A percentile compares a stretch with the other conserved stretches of the same genome.
Evolutionary conservation across 2,329 filamentous ascomycete genomes (phyloP).

Genomic region (Elsinoe ampelina): DNA sequence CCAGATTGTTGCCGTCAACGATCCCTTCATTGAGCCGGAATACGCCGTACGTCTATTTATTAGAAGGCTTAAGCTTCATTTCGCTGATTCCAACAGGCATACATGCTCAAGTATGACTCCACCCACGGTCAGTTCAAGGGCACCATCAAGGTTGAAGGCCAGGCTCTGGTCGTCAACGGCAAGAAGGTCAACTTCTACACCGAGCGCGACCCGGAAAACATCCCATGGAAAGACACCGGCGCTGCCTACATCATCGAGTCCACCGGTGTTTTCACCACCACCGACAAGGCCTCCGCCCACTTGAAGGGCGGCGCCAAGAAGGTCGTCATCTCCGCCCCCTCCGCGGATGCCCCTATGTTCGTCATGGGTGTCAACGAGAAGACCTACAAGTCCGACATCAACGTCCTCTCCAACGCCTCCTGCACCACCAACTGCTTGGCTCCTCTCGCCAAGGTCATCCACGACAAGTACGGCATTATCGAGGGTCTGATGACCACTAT

Average conservation of each 20-base stretch:
- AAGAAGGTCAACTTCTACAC: constrained; percentile 92
- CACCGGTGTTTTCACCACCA: constrained; percentile 98
- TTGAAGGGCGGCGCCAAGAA: constrained; percentile 97
- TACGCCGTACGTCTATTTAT: constrained; percentile 70
- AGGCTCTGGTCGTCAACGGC: constrained; percentile 79
- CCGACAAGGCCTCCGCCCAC: constrained; percentile 87
- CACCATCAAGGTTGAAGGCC: constrained; percentile 63
- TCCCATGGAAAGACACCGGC: constrained; percentile 81
- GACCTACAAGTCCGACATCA: constrained; percentile 78
- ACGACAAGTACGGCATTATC: constrained; percentile 96
- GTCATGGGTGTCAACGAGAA: constrained; percentile 99
- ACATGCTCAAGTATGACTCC: constrained; percentile 99
- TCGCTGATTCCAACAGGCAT: constrained; percentile 51
- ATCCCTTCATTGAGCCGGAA: constrained; percentile 96
- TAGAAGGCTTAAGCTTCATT: background rate
- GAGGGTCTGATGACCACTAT: constrained; percentile 99
- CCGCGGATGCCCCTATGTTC: constrained; percentile 97
- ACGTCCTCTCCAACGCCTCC: constrained; percentile 97
- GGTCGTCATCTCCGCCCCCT: constrained; percentile 76
- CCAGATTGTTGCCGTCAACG: constrained; percentile 93
- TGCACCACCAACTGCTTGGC: constrained; percentile 99
- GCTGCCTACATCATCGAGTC: constrained; percentile 95
- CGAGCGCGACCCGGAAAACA: constrained; percentile 79
- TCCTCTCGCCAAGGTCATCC: constrained; percentile 96
- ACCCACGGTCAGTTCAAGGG: constrained; percentile 97